Percentiles rank a stretch among this genome's conserved stretches.
phyloP scores from a whole-genome alignment of 106 monocot species.

The Narthecium ossifragum region DNA sequence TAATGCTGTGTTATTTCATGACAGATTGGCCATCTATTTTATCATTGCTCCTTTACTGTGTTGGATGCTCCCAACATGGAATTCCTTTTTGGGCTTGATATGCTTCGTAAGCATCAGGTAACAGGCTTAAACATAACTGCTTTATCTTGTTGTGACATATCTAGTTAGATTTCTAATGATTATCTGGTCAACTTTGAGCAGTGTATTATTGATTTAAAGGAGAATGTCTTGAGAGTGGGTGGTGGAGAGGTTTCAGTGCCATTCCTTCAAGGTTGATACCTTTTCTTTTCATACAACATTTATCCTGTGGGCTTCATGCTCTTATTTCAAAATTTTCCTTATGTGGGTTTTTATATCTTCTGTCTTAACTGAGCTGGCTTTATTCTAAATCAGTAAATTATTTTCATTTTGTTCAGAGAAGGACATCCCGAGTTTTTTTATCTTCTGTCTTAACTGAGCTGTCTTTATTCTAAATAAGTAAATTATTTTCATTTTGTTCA shows the following conservation, averaged over 20 bases:
- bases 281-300: too few relatives aligned
- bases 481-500: slow-evolving; percentile 23
- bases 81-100: slow-evolving; percentile 87
- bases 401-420: slow-evolving; percentile 54
- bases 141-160: not conserved
- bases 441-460: too few relatives aligned
- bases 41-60: slow-evolving; percentile 91
- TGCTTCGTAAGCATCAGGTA: slow-evolving; percentile 97
- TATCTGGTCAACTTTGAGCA: slow-evolving; percentile 15
- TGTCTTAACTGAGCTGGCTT: too few relatives aligned
- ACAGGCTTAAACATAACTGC: not conserved
- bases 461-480: not conserved
- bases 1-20: not conserved
- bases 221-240: slow-evolving; percentile 94
- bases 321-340: too few relatives aligned
- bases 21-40: slow-evolving; percentile 91
- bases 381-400: not conserved
- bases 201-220: slow-evolving; percentile 98
- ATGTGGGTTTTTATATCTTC: too few relatives aligned
- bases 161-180: not conserved
- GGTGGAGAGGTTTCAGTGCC: slow-evolving; percentile 99
- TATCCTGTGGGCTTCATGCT: too few relatives aligned
- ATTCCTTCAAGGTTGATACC: slow-evolving; percentile 89
- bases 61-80: slow-evolving; percentile 96
- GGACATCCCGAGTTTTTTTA: too few relatives aligned